Base-by-base conservation (phyloP, 2,329 filamentous ascomycete species). In the Macrophomina pseudophaseolina region DNA sequence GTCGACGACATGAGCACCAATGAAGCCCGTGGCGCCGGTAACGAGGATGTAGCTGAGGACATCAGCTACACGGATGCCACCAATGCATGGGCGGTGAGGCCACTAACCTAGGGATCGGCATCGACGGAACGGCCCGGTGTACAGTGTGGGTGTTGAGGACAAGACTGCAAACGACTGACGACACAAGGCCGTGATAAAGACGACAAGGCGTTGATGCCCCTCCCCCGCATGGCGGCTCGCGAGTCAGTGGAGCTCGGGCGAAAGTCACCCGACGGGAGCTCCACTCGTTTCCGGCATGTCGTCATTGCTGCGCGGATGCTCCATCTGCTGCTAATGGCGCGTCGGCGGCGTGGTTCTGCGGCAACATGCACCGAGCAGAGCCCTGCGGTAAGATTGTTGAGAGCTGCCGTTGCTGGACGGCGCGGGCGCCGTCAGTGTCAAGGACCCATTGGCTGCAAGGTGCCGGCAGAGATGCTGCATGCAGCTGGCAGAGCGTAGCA, bases 11-110 rank as follows among this genome's bases (percentile, higher is more conserved):
- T 73, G 71, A 5, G 70, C 69, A 16, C 70, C 71, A 49, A 73
- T 70, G 65, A 73, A 73, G 40, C 71, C 71, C n/a, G 70, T 71
- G n/a, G 68, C 69, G 18, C 71, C 70, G 32, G 71, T 73, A 32
- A 73, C 70, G n/a, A 73, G 68, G 35, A 72, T 65, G 60, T 62
- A 62, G 70, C 58, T 62, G 23, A 23, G 23, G 23, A 23, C 23
- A 23, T 23, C 23, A 23, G 23, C 23, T 23, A 23, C 23, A 23
- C 23, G 23, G 23, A 23, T 23, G 23, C 23, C 23, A 2, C 23
- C 3, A 3, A 23, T 23, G 23, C 23, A 23, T 23, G 23, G 23
- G 23, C 23, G 23, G 23, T 23, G 23, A 23, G 23, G 7, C 4
- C 4, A 23, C 58, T 28, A 12, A 62, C 58, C 32, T 62, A 48